These are phyloP conservation scores for Globisporangium irregulare DNA, from an alignment of 352 stramenopile species.

Conservation along the genomic window DNA sequence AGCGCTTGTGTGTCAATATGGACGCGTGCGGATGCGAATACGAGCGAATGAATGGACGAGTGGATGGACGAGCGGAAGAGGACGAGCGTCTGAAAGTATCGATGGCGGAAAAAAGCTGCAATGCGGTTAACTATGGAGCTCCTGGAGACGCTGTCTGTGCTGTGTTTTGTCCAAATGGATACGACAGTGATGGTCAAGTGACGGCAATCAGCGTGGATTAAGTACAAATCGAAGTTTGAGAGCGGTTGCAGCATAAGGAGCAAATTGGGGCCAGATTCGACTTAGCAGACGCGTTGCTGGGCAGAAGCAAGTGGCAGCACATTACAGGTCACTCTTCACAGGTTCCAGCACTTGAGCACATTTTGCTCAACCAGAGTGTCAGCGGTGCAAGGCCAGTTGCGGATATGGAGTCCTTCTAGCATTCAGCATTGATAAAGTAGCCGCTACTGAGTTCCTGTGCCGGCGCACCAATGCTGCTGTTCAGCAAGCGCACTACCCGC, in stretches of 20 bases:
- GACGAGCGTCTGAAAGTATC: too few relatives aligned
- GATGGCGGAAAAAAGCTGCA: too few relatives aligned
- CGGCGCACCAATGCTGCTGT: too few relatives aligned
- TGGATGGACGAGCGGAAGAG: background rate
- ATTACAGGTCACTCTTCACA: background rate
- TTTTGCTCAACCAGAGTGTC: background rate
- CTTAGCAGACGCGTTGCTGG: background rate
- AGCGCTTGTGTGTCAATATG: background rate
- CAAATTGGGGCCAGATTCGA: background rate
- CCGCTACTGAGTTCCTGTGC: too few relatives aligned
- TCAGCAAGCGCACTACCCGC: background rate
- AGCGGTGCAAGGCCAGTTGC: too few relatives aligned
- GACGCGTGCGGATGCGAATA: background rate
- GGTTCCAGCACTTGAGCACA: background rate
- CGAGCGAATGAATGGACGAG: background rate
- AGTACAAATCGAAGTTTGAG: background rate
- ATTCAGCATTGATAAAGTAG: background rate
- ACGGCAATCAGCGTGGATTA: background rate
- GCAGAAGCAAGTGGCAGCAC: background rate
- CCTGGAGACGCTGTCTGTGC: background rate
- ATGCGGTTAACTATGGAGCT: background rate
- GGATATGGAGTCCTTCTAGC: too few relatives aligned
- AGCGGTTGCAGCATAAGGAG: background rate
- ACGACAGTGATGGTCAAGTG: background rate
- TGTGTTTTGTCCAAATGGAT: background rate